Evolutionary conservation across 768 basidiomycete species (phyloP), one percentile per base, ranked within the genome.

Genomic region (Hericium alpestre): DNA sequence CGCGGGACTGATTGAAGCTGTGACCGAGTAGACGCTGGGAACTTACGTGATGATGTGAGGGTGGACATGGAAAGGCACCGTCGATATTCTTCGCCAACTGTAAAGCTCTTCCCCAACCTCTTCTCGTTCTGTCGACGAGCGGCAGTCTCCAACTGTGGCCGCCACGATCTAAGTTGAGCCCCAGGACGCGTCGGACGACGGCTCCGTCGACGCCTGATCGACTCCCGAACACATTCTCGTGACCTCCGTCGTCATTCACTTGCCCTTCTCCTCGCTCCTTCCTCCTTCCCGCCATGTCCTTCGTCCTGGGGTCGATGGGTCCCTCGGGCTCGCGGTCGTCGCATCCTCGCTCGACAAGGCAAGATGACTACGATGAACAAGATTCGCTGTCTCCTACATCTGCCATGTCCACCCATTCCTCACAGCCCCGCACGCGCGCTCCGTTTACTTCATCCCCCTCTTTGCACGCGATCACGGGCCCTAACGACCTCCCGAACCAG

Each of bases 361-460:
- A 2, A 46, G 54, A 54, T 7, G 41, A 41, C 15, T 46, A 15
- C 25, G 54, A 54, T 25, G 39, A 25, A 16, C 38, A 16, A 16
- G 52, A 53, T 23, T n/a, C 18, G 8, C 11, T 16, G 32, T 37
- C 23, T 22, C 10, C 50, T 37, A 25, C 20, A 22, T 47, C 40
- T 49, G 50, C 38, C 52, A 22, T 16, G 15, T 22, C 23, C 25
- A 52, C 55, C 13, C 23, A 43, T 9, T 10, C 23, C 32, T 39
- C 37, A n/a, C 60, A 13, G 61, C 62, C 52, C 57, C 65, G 18
- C 53, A 65, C 61, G 56, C 64, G 55, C 56, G 6, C 58, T 53
- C 22, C 54, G 10, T 54, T 54, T 27, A 23, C 41, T 11, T 54
- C 54, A 7, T 13, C 56, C 1, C 16, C 52, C 4, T 40, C 58